Base-by-base conservation (phyloP, 352 stramenopile genomes). In the Thraustochytrium striatum region DNA sequence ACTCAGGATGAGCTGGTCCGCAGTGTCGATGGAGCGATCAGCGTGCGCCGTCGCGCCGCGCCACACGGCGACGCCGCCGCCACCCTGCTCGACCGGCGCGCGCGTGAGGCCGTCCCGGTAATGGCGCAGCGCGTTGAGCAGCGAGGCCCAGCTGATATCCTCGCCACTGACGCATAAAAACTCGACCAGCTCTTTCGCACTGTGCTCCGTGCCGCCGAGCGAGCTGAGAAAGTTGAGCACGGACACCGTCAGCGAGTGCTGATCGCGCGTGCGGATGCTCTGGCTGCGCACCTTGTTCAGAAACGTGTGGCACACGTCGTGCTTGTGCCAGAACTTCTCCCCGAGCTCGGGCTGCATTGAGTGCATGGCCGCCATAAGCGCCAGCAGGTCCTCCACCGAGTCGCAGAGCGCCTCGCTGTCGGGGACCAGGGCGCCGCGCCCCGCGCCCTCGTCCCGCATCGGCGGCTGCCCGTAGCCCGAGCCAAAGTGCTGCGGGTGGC, bases 311-410 rank as follows among this genome's bases (percentile, higher is more conserved):
- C 58, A 32, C 28, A 68, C 11, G 11, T 70, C 32, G 5, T 61
- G 11, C n/a, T 41, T 9, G 7, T 75, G 50, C 65, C 65, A 75
- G 36, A 75, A 38, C n/a, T 38, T 41, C 8, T 5, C 21, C 16
- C 32, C 43, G 39, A 19, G 0, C 32, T 39, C 25, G 30, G 65
- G 50, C 50, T 75, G 30, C 3, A 75, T 30, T 30, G 32, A 30
- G 35, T 32, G 65, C 21, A 75, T 19, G 0, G 44, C 52, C 32
- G 30, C 41, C 21, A 75, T 21, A 30, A 75, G 25, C 3, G 41
- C 65, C n/a, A 75, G 47, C 7, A 75, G 65, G 32, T 75, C 65
- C 52, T 75, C 65, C 8, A 75, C 28, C 7, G 65, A 55, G 30
- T 75, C 65, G 21, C 41, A 28, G 3, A 35, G 50, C 9, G 65